These are phyloP conservation scores for Lentinus tigrinus DNA, from an alignment of 768 basidiomycete species.

Conservation along the genomic window DNA sequence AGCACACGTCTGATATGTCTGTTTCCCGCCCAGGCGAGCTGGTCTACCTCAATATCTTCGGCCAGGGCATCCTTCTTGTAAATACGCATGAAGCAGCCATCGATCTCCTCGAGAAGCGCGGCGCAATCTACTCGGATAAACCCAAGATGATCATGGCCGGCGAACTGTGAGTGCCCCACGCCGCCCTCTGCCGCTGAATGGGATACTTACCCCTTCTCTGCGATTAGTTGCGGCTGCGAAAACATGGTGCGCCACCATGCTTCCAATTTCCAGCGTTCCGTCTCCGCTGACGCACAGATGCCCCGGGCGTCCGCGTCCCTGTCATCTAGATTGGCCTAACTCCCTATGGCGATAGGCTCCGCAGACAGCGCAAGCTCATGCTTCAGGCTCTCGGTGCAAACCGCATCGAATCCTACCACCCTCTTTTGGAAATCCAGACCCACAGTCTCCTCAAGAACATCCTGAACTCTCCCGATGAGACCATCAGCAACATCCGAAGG, in stretches of 20 bases:
- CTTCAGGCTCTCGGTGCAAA: slow-evolving; percentile 58
- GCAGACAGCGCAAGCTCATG: slow-evolving; percentile 66
- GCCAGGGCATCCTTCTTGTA: slow-evolving; percentile 44
- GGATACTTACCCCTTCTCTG: not conserved
- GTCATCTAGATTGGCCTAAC: slow-evolving; percentile 57
- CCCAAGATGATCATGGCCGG: slow-evolving; percentile 33
- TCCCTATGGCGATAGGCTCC: slow-evolving; percentile 58
- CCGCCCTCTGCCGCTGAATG: not conserved
- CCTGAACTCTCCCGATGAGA: slow-evolving; percentile 39
- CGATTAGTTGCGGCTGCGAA: slow-evolving; percentile 52
- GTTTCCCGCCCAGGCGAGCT: slow-evolving; percentile 28
- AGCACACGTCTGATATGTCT: not conserved
- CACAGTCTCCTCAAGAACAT: slow-evolving; percentile 56
- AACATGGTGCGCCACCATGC: slow-evolving; percentile 49
- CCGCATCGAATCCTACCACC: slow-evolving; percentile 55
- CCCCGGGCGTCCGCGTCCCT: not conserved
- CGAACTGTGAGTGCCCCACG: slow-evolving; percentile 14
- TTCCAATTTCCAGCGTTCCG: not conserved
- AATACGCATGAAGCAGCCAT: slow-evolving; percentile 42
- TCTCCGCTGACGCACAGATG: not conserved
- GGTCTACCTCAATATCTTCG: slow-evolving; percentile 47
- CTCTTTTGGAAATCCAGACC: slow-evolving; percentile 56
- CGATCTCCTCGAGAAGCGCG: slow-evolving; percentile 48
- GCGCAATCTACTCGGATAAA: slow-evolving; percentile 50
- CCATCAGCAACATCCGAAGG: slow-evolving; percentile 28